phyloP scores from a whole-genome alignment of 805 yeast genomes.

The Ogataea paraovalis region DNA sequence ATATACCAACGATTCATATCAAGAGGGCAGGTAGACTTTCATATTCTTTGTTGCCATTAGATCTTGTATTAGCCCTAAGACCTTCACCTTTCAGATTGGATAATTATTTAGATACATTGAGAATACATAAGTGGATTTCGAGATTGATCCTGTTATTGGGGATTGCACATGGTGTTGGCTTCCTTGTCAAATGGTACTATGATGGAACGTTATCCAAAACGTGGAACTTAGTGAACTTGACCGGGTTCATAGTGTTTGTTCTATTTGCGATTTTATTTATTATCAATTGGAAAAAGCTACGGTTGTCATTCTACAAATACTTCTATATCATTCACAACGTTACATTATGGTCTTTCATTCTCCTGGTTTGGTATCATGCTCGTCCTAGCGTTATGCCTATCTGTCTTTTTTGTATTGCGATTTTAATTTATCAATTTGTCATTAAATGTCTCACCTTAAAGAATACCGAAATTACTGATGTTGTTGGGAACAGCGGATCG shows the following conservation, averaged over 20 bases:
- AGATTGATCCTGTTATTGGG: constrained; percentile 47
- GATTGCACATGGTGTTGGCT: constrained; percentile 51
- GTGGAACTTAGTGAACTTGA: constrained; percentile 38
- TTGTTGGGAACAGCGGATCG: constrained; percentile 21
- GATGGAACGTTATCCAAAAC: constrained; percentile 35
- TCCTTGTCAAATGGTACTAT: constrained; percentile 42
- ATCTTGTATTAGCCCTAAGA: constrained; percentile 50
- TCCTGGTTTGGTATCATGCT: constrained; percentile 55
- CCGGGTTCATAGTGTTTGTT: constrained; percentile 47
- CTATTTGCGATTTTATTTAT: constrained; percentile 36
- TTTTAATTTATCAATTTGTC: constrained; percentile 36
- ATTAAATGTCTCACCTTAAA: constrained; percentile 28
- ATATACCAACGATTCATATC: constrained; percentile 33
- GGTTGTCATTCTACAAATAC: constrained; percentile 45
- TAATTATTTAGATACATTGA: constrained; percentile 51
- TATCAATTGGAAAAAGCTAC: constrained; percentile 44
- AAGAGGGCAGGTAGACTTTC: constrained; percentile 63
- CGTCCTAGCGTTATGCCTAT: constrained; percentile 57
- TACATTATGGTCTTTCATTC: constrained; percentile 42
- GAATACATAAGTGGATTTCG: constrained; percentile 70
- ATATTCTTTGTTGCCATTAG: constrained; percentile 55
- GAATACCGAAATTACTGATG: constrained; percentile 17
- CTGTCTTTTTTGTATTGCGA: constrained; percentile 24
- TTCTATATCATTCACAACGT: constrained; percentile 59
- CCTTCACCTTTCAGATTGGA: constrained; percentile 48